Percentiles rank a stretch among this genome's conserved stretches.
These are phyloP conservation scores for Phytopythium ostracodes DNA, from an alignment of 352 stramenopile species.

Conservation along the genomic window DNA sequence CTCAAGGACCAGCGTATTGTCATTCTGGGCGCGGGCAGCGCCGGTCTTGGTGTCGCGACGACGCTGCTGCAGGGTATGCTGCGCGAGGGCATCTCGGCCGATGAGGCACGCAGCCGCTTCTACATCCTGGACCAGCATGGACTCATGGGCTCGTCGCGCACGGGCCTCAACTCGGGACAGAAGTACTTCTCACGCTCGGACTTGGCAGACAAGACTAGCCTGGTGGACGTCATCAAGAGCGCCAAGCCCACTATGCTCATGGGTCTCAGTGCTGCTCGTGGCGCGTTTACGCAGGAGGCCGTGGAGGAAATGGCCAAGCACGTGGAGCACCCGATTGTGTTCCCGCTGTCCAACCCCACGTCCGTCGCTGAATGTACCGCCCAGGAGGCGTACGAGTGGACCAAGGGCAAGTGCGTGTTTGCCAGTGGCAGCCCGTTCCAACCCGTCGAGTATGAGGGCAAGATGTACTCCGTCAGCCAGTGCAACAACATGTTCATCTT, in stretches of 20 bases:
- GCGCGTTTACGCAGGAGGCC: slow-evolving; percentile 86
- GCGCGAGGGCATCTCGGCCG: slow-evolving; percentile 60
- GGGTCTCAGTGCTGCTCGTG: slow-evolving; percentile 85
- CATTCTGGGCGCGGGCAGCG: slow-evolving; percentile 92
- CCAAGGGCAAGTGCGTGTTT: slow-evolving; percentile 93
- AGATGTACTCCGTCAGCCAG: slow-evolving; percentile 77
- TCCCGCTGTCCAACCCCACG: slow-evolving; percentile 96
- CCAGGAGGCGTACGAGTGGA: slow-evolving; percentile 96
- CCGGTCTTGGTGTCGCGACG: slow-evolving; percentile 92
- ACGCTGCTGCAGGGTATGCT: slow-evolving; percentile 91
- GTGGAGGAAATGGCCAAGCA: slow-evolving; percentile 88
- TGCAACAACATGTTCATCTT: slow-evolving; percentile 99
- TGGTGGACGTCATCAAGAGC: slow-evolving; percentile 81
- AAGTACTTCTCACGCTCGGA: slow-evolving; percentile 75
- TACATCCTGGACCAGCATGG: slow-evolving; percentile 81
- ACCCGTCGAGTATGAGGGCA: slow-evolving; percentile 87
- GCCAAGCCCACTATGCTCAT: slow-evolving; percentile 95
- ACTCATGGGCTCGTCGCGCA: slow-evolving; percentile 46
- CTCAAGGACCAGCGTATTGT: slow-evolving; percentile 95
- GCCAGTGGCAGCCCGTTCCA: slow-evolving; percentile 95
- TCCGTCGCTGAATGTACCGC: slow-evolving; percentile 95
- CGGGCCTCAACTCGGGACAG: slow-evolving; percentile 64
- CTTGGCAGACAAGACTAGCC: slow-evolving; percentile 61
- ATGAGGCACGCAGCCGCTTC: slow-evolving; percentile 70
- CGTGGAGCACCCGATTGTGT: slow-evolving; percentile 92